phyloP scores from a whole-genome alignment of 2,329 filamentous ascomycete species.

The Phoma sp. region DNA sequence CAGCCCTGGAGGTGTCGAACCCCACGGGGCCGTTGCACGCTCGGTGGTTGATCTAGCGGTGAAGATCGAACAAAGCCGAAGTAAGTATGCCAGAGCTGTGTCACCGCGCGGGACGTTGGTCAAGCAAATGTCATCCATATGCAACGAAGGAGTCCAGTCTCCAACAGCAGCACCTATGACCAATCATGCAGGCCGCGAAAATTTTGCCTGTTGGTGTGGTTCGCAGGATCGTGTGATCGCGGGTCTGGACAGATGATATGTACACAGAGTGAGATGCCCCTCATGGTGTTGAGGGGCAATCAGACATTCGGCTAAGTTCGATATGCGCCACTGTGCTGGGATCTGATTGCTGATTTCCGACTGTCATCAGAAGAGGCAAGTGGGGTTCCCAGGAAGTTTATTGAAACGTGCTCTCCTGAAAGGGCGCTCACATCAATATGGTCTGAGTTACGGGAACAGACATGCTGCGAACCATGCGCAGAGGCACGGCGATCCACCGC shows the following conservation, averaged over 20 bases:
- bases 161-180: too few relatives aligned
- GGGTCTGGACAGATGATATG: not conserved
- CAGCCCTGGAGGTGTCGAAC: constrained; percentile 1
- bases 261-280: constrained; percentile 2
- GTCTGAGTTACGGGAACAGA: constrained; percentile 9
- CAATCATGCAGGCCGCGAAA: not conserved
- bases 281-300: constrained; percentile 42
- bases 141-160: not conserved
- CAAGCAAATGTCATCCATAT: constrained; percentile 4
- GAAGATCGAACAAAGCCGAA: constrained; percentile 31
- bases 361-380: constrained; percentile 35
- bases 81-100: constrained; percentile 23
- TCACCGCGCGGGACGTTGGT: constrained; percentile 18
- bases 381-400: constrained; percentile 28
- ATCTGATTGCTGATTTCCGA: constrained; percentile 18
- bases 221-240: constrained; percentile 11
- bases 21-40: constrained; percentile 21
- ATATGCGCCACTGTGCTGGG: constrained; percentile 23
- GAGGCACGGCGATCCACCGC: constrained; percentile 3
- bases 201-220: constrained; percentile 6
- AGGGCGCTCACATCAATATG: constrained; percentile 7
- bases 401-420: constrained; percentile 20
- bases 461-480: constrained; percentile 10
- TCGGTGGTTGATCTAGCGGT: constrained; percentile 28
- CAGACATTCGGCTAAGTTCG: constrained; percentile 15